phyloP scores from a whole-genome alignment of 805 yeast genomes.

The Wickerhamiella spandovensis region DNA sequence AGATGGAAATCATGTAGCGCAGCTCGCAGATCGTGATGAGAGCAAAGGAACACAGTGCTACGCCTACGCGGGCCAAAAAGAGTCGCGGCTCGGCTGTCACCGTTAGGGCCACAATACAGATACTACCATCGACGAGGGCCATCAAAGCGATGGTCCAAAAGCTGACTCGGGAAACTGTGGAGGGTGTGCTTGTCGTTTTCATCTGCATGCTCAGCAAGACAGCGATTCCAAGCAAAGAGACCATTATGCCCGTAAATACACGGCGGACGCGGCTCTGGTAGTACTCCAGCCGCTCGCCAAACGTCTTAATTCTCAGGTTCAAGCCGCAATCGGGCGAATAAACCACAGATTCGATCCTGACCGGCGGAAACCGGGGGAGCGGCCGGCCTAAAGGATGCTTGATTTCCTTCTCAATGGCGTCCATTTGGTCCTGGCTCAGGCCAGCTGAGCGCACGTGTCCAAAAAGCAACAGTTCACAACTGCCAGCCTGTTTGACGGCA shows the following conservation, averaged over 20 bases:
- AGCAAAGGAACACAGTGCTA: constrained; percentile 56
- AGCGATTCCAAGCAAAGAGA: constrained; percentile 39
- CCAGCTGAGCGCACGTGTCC: constrained; percentile 56
- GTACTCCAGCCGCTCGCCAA: constrained; percentile 48
- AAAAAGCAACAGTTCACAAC: constrained; percentile 62
- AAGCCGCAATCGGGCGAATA: constrained; percentile 89
- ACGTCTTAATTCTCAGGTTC: constrained; percentile 21
- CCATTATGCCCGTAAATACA: constrained; percentile 32
- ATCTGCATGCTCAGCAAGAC: constrained; percentile 53
- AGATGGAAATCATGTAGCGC: constrained; percentile 55
- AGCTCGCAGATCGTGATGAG: constrained; percentile 63
- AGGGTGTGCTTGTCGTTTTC: constrained; percentile 62
- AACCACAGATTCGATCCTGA: constrained; percentile 44
- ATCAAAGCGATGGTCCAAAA: constrained; percentile 48
- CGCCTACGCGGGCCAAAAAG: constrained; percentile 54
- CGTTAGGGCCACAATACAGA: constrained; percentile 49
- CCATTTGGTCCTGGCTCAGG: constrained; percentile 38
- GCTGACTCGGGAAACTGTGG: constrained; percentile 61
- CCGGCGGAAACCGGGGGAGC: constrained; percentile 40
- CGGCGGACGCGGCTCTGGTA: constrained; percentile 27
- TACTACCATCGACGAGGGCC: constrained; percentile 53
- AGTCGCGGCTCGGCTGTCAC: constrained; percentile 42
- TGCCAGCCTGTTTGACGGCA: constrained; percentile 32
- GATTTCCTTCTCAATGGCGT: constrained; percentile 59
- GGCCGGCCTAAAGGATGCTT: constrained; percentile 70